Conservation (phyloP, 2,329 filamentous ascomycete genomes). For the Acrodontium crateriforme region DNA sequence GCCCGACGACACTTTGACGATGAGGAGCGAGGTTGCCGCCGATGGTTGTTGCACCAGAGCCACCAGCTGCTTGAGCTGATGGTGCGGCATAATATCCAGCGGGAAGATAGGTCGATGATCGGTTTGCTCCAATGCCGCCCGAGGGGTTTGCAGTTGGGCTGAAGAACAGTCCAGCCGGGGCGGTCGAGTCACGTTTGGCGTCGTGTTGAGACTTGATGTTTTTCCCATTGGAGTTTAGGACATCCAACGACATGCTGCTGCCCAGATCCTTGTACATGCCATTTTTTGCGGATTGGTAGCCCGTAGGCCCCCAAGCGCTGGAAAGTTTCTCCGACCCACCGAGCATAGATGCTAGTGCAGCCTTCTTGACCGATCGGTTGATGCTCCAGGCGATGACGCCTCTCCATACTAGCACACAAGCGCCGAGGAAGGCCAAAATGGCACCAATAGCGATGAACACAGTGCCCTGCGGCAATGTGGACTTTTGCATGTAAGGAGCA, state of each 20-base stretch:
- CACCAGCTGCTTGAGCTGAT: conserved; percentile 33
- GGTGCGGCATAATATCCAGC: conserved; percentile 81
- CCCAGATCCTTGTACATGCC: conserved; percentile 31
- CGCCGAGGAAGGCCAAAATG: conserved; percentile 67
- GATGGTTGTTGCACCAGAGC: conserved; percentile 28
- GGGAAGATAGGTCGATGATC: conserved; percentile 70
- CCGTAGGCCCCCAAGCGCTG: conserved; percentile 18
- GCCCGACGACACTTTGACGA: conserved; percentile 12
- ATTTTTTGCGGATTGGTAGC: conserved; percentile 12
- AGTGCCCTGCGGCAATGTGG: conserved; percentile 74
- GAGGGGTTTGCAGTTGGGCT: conserved; percentile 68
- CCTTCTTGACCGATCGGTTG: conserved; percentile 77
- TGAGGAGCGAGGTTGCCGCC: conserved; percentile 24
- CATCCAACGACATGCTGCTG: conserved; percentile 44
- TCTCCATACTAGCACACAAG: conserved; percentile 78
- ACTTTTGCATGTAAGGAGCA: conserved; percentile 86
- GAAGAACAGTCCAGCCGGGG: conserved; percentile 74
- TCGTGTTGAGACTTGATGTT: conserved; percentile 16
- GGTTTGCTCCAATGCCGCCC: conserved; percentile 26
- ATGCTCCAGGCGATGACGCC: conserved; percentile 78
- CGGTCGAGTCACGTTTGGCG: conserved; percentile 25
- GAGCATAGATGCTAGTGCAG: conserved; percentile 58
- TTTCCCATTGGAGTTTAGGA: conserved; percentile 28
- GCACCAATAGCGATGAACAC: conserved; percentile 93
- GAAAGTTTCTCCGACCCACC: conserved; percentile 19